These are phyloP conservation scores for Phytophthora nicotianae DNA, from an alignment of 352 stramenopile genomes.

Conservation along the genomic window DNA sequence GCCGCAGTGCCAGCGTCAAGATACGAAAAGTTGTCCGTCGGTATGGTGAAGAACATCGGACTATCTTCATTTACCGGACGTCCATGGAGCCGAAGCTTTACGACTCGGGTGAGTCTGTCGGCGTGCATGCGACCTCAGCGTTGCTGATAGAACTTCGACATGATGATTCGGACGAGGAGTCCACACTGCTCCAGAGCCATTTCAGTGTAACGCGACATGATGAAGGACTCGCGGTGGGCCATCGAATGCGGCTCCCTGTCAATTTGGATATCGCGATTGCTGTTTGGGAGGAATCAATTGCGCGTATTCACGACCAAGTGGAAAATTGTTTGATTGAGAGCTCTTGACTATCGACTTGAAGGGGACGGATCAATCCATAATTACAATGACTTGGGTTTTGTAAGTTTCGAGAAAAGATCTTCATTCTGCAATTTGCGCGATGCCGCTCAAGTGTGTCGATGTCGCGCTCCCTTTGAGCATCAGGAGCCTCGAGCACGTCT, in stretches of 20 bases:
- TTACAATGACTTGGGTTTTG: no score
- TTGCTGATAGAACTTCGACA: conserved; percentile 3
- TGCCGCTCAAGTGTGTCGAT: neutral
- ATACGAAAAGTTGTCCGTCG: conserved; percentile 8
- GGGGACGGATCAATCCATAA: no score
- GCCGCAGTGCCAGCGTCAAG: neutral
- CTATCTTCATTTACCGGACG: conserved; percentile 8
- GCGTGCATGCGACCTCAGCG: conserved; percentile 2
- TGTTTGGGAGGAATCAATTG: neutral
- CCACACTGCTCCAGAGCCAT: conserved; percentile 7
- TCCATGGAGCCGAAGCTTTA: neutral
- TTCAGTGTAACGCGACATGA: conserved; percentile 8
- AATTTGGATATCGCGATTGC: conserved; percentile 10
- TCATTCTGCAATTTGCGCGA: neutral
- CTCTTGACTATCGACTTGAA: no score
- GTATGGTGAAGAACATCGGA: conserved; percentile 6
- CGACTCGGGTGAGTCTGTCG: neutral
- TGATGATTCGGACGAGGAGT: neutral
- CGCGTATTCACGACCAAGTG: neutral
- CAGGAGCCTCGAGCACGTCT: neutral
- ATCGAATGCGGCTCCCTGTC: neutral
- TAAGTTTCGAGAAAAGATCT: neutral
- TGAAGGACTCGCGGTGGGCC: conserved; percentile 5
- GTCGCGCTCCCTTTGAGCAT: neutral
- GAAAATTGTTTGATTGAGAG: no score